Evolutionary conservation across 2,329 filamentous ascomycete species (phyloP).

Genomic region (Shiraia sp.): DNA sequence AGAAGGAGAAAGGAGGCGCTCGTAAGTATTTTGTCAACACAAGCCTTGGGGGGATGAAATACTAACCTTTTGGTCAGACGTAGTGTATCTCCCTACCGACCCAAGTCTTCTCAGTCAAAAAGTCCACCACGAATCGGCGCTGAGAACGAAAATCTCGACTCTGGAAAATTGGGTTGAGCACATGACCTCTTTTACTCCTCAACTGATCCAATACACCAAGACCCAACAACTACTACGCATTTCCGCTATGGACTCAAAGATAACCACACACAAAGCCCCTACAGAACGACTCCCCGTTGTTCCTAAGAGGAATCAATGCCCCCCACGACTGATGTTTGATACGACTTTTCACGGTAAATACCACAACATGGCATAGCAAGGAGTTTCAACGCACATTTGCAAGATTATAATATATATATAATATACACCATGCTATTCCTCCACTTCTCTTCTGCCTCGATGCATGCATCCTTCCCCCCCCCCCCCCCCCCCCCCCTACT

Average conservation of each 20-base stretch:
- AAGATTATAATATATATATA: not conserved
- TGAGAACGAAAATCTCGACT: constrained; percentile 25
- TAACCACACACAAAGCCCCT: no score
- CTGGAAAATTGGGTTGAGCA: not conserved
- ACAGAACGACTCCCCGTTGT: no score
- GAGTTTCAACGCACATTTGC: not conserved
- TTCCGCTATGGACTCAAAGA: no score
- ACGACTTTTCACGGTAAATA: not conserved
- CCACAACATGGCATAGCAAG: constrained; percentile 1
- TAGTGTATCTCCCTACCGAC: constrained; percentile 40
- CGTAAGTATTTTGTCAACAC: constrained; percentile 60
- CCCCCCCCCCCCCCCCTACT: no score
- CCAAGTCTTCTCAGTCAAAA: constrained; percentile 35
- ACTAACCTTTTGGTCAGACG: constrained; percentile 22
- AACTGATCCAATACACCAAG: no score
- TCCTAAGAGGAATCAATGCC: no score
- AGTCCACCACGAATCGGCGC: constrained; percentile 45
- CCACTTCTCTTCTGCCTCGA: not conserved
- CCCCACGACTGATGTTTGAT: no score
- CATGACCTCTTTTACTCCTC: not conserved
- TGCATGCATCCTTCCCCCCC: no score
- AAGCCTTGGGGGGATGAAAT: not conserved
- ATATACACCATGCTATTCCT: not conserved
- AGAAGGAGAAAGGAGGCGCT: constrained; percentile 82
- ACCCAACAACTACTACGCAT: not conserved